Base-by-base conservation (phyloP, 129 eudicot genomes). In the Flaveria linearis region DNA sequence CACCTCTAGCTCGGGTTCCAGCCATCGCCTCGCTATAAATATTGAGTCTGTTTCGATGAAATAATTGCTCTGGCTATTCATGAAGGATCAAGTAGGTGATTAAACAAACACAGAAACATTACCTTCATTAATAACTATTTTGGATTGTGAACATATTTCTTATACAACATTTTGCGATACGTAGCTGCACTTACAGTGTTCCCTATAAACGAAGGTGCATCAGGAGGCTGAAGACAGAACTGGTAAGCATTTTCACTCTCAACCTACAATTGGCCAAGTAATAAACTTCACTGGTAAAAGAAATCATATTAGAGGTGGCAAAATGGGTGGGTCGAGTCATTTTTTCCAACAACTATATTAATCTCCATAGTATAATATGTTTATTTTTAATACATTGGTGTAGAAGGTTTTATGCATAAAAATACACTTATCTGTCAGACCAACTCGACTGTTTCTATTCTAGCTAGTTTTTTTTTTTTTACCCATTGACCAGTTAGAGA, bases 211-310 rank as follows among this genome's bases (percentile, higher is more conserved):
- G 99, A 90, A 1, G 99, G 95, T 67, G 97, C 90, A 70, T 88
- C 81, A 74, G 97, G 95, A 83, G 99, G 99, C 78, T 95, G 99
- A 71, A 95, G 91, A 77, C 91, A 95, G 83, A 95, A 95, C 64
- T 91, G 97, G 79, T 91, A 95, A 39, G 96, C 85, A 80, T 91
- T 89, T 71, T 80, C 86, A 43, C 99, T 97, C 81, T 89, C 99
- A 75, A 82, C 89, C 98, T 94, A 78, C 80, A 80, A 67, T 9
- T 5, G 39, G 14, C 17, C 45, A 39, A 53, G 36, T 64, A 76
- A 41, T 61, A 36, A 13, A 36, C 16, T 66, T 69, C 4, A 45
- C 36, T 70, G 15, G 57, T 55, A 72, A 20, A 51, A 63, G 28
- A 50, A 71, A 56, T 20, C 41, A 72, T n/a, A 17, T 55, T 1